A percentile compares a stretch with the other conserved stretches of the same genome.
Evolutionary conservation across 129 eudicot species (phyloP).

Genomic region (Apium graveolens): DNA sequence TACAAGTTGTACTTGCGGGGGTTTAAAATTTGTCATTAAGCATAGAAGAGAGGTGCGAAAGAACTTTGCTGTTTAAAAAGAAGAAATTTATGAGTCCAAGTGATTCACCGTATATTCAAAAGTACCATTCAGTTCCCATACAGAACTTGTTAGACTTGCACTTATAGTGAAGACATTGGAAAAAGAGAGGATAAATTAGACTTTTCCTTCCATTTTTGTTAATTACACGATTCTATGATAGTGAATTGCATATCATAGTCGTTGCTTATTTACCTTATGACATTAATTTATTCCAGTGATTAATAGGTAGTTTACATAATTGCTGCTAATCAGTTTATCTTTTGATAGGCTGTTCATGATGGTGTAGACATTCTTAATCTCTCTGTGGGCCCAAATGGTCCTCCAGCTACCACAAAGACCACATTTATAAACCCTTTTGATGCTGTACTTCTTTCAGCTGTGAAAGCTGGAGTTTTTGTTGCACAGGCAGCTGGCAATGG

Average conservation of each 20-base stretch:
- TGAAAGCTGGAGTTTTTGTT: slow-evolving; percentile 90
- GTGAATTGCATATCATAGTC: neutral
- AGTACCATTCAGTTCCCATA: neutral
- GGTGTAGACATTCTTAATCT: slow-evolving; percentile 95
- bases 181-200: neutral
- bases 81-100: neutral
- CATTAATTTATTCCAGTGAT: neutral
- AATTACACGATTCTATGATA: neutral
- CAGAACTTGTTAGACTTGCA: neutral
- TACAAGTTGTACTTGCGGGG: neutral
- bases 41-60: neutral
- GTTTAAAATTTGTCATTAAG: neutral
- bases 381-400: slow-evolving; percentile 97
- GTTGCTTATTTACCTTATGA: neutral
- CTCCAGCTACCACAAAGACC: slow-evolving; percentile 92
- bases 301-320: neutral
- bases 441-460: slow-evolving; percentile 89
- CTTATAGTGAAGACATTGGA: neutral
- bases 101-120: neutral
- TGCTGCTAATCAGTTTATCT: slow-evolving; percentile 1
- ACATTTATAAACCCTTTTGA: slow-evolving; percentile 92
- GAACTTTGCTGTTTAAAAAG: neutral
- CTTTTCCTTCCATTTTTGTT: neutral
- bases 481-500: slow-evolving; percentile 97
- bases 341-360: slow-evolving; percentile 83